Percentiles rank a stretch among this genome's conserved stretches.
Evolutionary conservation across 192 early-diverging fungal genomes (phyloP).

Genomic region (Diversispora epigaea): DNA sequence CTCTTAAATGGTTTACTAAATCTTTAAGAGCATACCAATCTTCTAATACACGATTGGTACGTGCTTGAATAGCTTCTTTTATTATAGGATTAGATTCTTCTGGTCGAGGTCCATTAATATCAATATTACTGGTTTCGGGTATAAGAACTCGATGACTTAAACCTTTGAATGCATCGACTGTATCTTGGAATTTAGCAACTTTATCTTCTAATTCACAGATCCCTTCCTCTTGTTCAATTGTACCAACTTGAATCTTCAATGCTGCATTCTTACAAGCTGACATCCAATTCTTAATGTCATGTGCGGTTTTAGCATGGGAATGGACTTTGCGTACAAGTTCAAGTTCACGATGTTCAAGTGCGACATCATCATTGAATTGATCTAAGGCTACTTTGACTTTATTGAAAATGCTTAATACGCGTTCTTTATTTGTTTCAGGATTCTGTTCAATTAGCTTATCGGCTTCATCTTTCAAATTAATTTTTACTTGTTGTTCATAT

Average conservation of each 20-base stretch:
- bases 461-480: slow-evolving; percentile 22
- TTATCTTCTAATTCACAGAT: slow-evolving; percentile 16
- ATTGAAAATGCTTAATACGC: slow-evolving; percentile 23
- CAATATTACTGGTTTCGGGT: neutral
- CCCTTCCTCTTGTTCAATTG: slow-evolving; percentile 22
- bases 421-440: slow-evolving; percentile 18
- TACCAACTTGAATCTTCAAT: slow-evolving; percentile 16
- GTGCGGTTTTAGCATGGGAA: slow-evolving; percentile 41
- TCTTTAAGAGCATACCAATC: slow-evolving; percentile 39
- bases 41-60: slow-evolving; percentile 35
- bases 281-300: slow-evolving; percentile 46
- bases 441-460: slow-evolving; percentile 23
- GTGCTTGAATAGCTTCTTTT: slow-evolving; percentile 27
- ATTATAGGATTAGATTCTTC: slow-evolving; percentile 27
- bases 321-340: slow-evolving; percentile 40
- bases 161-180: slow-evolving; percentile 19
- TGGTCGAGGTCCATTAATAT: slow-evolving; percentile 22
- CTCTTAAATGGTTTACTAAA: slow-evolving; percentile 19
- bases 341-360: slow-evolving; percentile 23
- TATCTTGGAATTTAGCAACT: slow-evolving; percentile 8
- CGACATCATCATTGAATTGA: slow-evolving; percentile 9
- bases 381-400: slow-evolving; percentile 15
- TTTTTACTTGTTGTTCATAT: slow-evolving; percentile 19
- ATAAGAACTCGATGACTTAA: neutral
- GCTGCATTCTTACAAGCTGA: slow-evolving; percentile 31